Evolutionary conservation across 495 filamentous ascomycete genomes (phyloP).

Genomic region (Penicillium canescens): DNA sequence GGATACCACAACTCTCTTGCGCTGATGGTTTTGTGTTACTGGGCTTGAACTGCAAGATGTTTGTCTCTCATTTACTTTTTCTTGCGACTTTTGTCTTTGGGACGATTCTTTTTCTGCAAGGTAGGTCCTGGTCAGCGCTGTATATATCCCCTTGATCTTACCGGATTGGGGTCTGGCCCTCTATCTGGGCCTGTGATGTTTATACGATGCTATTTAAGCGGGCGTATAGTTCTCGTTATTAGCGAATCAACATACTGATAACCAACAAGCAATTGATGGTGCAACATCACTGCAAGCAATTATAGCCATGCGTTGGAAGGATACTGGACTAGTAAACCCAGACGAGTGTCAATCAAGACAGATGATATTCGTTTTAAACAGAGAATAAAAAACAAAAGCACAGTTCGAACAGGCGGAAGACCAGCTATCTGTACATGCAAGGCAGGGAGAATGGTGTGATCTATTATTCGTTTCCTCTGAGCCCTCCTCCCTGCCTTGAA

Average conservation of each 20-base stretch:
- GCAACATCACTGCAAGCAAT: no score
- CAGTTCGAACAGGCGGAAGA: constrained; percentile 44
- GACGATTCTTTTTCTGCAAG: not conserved
- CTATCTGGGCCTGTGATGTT: no score
- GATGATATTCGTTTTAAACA: constrained; percentile 35
- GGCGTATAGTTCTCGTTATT: not conserved
- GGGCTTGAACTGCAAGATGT: not conserved
- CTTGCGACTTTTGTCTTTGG: not conserved
- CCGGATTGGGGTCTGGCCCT: not conserved
- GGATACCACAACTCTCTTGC: not conserved
- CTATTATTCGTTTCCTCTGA: constrained; percentile 29
- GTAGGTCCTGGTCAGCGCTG: not conserved
- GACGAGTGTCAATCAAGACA: constrained; percentile 28
- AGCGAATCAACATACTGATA: not conserved
- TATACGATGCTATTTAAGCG: not conserved
- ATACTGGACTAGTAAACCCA: no score
- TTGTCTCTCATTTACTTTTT: not conserved
- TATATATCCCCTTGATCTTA: not conserved
- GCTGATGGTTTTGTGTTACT: not conserved
- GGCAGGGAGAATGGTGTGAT: constrained; percentile 27
- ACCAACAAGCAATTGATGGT: not conserved
- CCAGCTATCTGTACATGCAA: constrained; percentile 56
- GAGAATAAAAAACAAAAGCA: constrained; percentile 36
- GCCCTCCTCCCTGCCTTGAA: constrained; percentile 21
- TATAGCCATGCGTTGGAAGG: no score